These are phyloP conservation scores for Hyaloscypha finlandica DNA, from an alignment of 495 filamentous ascomycete species.

Conservation along the genomic window DNA sequence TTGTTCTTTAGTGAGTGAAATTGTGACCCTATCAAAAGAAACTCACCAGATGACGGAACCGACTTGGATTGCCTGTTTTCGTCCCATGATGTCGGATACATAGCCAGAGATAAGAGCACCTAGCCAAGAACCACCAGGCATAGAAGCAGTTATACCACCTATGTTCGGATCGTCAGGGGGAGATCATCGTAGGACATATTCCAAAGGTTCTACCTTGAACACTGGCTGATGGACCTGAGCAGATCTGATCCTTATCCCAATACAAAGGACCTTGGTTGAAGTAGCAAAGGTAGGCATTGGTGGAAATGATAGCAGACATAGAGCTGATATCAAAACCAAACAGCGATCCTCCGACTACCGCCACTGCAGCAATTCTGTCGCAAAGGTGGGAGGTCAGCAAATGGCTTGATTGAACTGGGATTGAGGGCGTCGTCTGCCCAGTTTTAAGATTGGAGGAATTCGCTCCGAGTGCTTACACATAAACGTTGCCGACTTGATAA, in stretches of 20 bases:
- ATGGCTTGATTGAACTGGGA: background rate
- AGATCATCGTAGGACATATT: slow-evolving; percentile 27
- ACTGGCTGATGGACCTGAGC: slow-evolving; percentile 38
- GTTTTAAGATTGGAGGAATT: background rate
- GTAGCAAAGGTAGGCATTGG: slow-evolving; percentile 62
- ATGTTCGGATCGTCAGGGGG: slow-evolving; percentile 42
- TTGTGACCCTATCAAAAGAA: background rate
- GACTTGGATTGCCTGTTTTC: slow-evolving; percentile 66
- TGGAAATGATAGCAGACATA: slow-evolving; percentile 75
- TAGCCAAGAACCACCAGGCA: slow-evolving; percentile 77
- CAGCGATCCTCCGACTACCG: slow-evolving; percentile 76
- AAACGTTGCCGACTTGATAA: slow-evolving; percentile 65
- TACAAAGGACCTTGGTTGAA: slow-evolving; percentile 53
- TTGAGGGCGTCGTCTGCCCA: background rate
- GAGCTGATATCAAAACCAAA: slow-evolving; percentile 85
- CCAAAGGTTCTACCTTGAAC: slow-evolving; percentile 18
- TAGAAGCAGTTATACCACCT: slow-evolving; percentile 67
- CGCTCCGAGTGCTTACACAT: slow-evolving; percentile 38
- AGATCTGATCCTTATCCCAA: slow-evolving; percentile 38
- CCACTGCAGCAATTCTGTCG: slow-evolving; percentile 62
- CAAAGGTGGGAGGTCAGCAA: background rate
- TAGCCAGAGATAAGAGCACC: slow-evolving; percentile 68
- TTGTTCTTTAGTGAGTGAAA: slow-evolving; percentile 30
- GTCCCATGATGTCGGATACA: slow-evolving; percentile 66
- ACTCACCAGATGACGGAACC: slow-evolving; percentile 62